Base-by-base conservation (phyloP, 371 early-diverging fungal species). In the Furculomyces boomerangus region DNA sequence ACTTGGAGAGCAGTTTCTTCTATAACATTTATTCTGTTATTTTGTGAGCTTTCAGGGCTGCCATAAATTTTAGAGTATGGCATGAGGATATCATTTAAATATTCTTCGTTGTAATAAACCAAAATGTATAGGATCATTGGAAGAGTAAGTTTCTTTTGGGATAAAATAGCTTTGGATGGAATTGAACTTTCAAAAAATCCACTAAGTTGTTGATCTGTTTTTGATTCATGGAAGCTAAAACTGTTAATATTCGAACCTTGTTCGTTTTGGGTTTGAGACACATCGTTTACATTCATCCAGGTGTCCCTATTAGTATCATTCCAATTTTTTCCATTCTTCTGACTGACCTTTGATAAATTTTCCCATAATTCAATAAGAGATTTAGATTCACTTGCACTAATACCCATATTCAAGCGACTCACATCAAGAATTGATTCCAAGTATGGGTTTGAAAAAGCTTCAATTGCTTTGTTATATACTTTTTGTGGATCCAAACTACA, bases 1-100 rank as follows among this genome's bases (percentile, higher is more conserved):
- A 61, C 64, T 62, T 67, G 68, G 54, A 67, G 60, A 13, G 68
- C 65, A 0, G 66, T 59, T 26, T 67, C 68, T 57, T 67, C 68
- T 3, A 67, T 62, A 37, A 67, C 62, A 41, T 60, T 60, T 30
- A 66, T 67, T 32, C 67, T 63, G 22, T 60, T 60, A n/a, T 53
- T 61, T 43, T 30, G 20, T 13, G n/a, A 30, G 7, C 2, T 8
- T 3, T 25, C 30, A 8, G 35, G n/a, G 32, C 31, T 20, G 37
- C 14, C 2, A 31, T 32, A 5, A n/a, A n/a, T 45, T 45, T 45
- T 45, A 13, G 45, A 7, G 7, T 45, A 24, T 10, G n/a, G 24
- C 45, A 45, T 10, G 27, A 45, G 27, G 24, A 22, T 27, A 20
- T 24, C n/a, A 13, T 51, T 22, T 14, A 51, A 24, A 59, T 67